phyloP scores from a whole-genome alignment of 331 rosid genomes.

The Prunus yedoensis region DNA sequence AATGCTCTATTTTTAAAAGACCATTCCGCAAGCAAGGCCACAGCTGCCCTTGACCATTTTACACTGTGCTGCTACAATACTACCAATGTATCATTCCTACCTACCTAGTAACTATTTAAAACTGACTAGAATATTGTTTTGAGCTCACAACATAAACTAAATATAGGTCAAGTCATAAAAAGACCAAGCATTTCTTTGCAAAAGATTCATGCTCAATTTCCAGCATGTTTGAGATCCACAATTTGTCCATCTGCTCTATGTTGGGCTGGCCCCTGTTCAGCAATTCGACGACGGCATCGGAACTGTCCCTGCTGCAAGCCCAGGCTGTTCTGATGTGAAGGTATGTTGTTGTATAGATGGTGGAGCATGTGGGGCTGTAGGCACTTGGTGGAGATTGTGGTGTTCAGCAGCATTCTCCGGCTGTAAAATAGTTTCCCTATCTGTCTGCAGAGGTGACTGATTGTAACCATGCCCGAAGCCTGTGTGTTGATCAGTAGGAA shows the following conservation, averaged over 20 bases:
- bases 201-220: not conserved
- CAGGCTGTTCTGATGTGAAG: not conserved
- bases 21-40: not conserved
- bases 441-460: not conserved
- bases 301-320: not conserved
- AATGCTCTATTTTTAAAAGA: not conserved
- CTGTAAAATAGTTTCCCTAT: not conserved
- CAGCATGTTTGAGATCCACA: not conserved
- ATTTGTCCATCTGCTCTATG: not conserved
- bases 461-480: not conserved
- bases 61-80: not conserved
- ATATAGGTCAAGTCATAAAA: not conserved
- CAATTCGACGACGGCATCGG: not conserved
- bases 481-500: constrained; percentile 9
- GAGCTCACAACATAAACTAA: not conserved
- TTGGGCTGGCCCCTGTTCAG: not conserved
- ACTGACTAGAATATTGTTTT: not conserved
- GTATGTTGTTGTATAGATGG: not conserved
- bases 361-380: not conserved
- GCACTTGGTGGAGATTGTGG: not conserved
- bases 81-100: not conserved
- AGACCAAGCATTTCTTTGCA: not conserved
- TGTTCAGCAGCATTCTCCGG: not conserved
- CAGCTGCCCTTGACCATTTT: not conserved
- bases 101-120: not conserved